These are phyloP conservation scores for Pinus tabuliformis DNA, from an alignment of 75 land plant species.

Conservation along the genomic window DNA sequence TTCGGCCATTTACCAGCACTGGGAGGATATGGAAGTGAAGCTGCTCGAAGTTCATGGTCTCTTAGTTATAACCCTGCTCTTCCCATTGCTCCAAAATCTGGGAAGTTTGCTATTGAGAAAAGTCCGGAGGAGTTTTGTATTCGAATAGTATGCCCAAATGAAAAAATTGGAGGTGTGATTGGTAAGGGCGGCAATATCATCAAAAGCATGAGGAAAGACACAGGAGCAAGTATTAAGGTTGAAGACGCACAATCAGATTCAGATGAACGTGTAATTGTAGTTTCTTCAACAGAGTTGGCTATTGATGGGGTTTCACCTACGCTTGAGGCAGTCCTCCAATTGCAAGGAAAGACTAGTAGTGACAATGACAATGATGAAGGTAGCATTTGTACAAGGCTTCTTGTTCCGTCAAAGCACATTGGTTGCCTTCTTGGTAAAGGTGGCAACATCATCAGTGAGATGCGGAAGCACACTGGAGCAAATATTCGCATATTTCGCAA, in stretches of 20 bases:
- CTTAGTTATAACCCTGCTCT: slow-evolving; percentile 26
- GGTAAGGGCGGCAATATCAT: slow-evolving; percentile 88
- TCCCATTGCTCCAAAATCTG: slow-evolving; percentile 10
- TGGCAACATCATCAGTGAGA: slow-evolving; percentile 88
- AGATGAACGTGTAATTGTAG: neutral
- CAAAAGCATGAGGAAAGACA: slow-evolving; percentile 66
- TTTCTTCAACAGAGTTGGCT: neutral
- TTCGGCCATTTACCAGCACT: slow-evolving; percentile 35
- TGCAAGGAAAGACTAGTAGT: neutral
- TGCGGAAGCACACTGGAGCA: slow-evolving; percentile 77
- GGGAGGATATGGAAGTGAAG: slow-evolving; percentile 42
- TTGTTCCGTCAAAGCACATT: slow-evolving; percentile 28
- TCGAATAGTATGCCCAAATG: slow-evolving; percentile 76
- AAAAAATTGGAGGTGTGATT: slow-evolving; percentile 91
- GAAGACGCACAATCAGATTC: slow-evolving; percentile 46
- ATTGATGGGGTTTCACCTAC: neutral
- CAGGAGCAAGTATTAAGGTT: slow-evolving; percentile 81
- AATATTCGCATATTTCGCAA: slow-evolving; percentile 81
- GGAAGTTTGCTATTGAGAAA: neutral
- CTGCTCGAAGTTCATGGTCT: slow-evolving; percentile 27
- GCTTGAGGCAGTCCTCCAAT: neutral
- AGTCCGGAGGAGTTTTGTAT: slow-evolving; percentile 58
- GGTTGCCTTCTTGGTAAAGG: slow-evolving; percentile 90
- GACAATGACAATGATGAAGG: neutral
- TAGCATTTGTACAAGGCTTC: neutral